These are phyloP conservation scores for Lotmaria passim DNA, from an alignment of 208 protist genomes.

Conservation along the genomic window DNA sequence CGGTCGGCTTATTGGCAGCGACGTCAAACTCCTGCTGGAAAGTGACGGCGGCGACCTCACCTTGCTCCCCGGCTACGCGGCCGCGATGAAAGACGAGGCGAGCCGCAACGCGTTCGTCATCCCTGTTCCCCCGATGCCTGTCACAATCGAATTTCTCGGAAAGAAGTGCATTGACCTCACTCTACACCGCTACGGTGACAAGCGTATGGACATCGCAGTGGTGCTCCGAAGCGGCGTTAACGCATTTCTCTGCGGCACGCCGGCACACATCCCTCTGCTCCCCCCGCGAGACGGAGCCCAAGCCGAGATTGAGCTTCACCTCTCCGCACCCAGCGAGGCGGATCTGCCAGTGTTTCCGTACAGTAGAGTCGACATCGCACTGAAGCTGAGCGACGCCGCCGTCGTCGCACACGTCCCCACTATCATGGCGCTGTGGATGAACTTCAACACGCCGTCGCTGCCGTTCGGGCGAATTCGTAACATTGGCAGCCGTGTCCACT, in stretches of 20 bases:
- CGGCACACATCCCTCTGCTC: slow-evolving; percentile 37
- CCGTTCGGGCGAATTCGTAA: slow-evolving; percentile 52
- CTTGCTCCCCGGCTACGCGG: slow-evolving; percentile 20
- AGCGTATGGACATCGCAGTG: slow-evolving; percentile 54
- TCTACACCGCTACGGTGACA: slow-evolving; percentile 59
- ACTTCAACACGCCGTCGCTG: slow-evolving; percentile 57
- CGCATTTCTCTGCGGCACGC: slow-evolving; percentile 36
- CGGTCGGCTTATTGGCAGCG: slow-evolving; percentile 34
- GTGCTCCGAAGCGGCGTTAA: slow-evolving; percentile 40
- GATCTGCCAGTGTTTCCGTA: slow-evolving; percentile 62
- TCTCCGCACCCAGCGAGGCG: slow-evolving; percentile 37
- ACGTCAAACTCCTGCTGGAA: slow-evolving; percentile 29
- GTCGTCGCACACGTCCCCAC: slow-evolving; percentile 60
- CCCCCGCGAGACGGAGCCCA: slow-evolving; percentile 32
- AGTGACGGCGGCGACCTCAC: slow-evolving; percentile 21
- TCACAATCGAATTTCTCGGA: slow-evolving; percentile 38
- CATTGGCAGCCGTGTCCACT: slow-evolving; percentile 59
- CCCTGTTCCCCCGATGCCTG: slow-evolving; percentile 24
- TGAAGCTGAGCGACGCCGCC: slow-evolving; percentile 25
- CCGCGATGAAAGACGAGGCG: slow-evolving; percentile 16
- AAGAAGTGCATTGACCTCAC: slow-evolving; percentile 36
- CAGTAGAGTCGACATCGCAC: slow-evolving; percentile 26
- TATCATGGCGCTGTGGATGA: slow-evolving; percentile 53
- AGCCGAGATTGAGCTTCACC: slow-evolving; percentile 33
- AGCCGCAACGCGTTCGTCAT: slow-evolving; percentile 10